Percentiles rank a stretch among this genome's conserved stretches.
Conservation (phyloP, 257 asterid species). For the Primulina huaijiensis region DNA sequence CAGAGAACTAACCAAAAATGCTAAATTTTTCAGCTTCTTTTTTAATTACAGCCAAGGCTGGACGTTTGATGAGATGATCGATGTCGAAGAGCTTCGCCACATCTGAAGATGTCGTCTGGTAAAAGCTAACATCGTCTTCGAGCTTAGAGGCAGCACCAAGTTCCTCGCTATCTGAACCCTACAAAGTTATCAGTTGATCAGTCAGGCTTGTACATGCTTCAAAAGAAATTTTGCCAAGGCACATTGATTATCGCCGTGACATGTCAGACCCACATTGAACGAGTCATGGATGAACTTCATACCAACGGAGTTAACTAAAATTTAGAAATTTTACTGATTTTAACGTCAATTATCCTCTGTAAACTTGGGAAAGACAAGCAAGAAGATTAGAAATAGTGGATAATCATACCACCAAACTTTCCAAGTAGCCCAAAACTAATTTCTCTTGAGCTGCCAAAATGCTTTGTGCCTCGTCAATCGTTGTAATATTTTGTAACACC, state of each 20-base stretch:
- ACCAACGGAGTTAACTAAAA: background rate
- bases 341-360: background rate
- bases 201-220: background rate
- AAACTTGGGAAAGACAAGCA: background rate
- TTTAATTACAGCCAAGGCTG: conserved; percentile 60
- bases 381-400: conserved; percentile 6
- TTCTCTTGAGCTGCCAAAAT: conserved; percentile 58
- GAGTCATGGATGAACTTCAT: background rate
- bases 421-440: conserved; percentile 62
- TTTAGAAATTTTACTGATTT: background rate
- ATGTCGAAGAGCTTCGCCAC: conserved; percentile 74
- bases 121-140: conserved; percentile 68
- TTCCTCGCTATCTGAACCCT: conserved; percentile 74
- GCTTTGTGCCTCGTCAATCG: conserved; percentile 70
- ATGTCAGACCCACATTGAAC: background rate
- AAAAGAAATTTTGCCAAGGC: background rate
- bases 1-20: conserved; percentile 57
- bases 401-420: conserved; percentile 66
- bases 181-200: conserved; percentile 17
- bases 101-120: conserved; percentile 64
- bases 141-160: conserved; percentile 75
- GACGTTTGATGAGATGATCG: conserved; percentile 49
- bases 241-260: background rate
- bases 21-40: conserved; percentile 63
- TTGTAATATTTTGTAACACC: conserved; percentile 52